Conservation (phyloP, 139 green algal genomes). For the Mychonastes homosphaera region DNA sequence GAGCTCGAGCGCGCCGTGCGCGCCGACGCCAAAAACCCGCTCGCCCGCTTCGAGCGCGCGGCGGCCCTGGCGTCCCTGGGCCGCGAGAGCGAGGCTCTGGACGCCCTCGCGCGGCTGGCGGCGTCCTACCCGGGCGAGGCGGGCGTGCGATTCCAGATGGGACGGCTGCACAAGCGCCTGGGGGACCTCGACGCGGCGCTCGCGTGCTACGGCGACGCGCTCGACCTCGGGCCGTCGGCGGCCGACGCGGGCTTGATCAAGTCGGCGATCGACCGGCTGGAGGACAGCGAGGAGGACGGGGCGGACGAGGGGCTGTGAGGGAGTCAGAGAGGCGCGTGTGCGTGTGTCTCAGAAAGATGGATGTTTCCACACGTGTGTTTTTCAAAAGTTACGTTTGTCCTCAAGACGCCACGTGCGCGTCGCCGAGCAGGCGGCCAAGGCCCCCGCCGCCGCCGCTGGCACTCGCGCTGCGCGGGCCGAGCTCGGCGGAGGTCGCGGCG, state of each 20-base stretch:
- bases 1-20: constrained; percentile 61
- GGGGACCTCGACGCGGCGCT: constrained; percentile 60
- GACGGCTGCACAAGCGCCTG: constrained; percentile 69
- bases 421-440: too few species aligned
- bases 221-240: constrained; percentile 74
- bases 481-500: too few species aligned
- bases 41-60: constrained; percentile 81
- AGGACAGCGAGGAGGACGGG: constrained; percentile 51
- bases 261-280: constrained; percentile 72
- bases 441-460: too few species aligned
- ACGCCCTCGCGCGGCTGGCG: constrained; percentile 57
- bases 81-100: constrained; percentile 49
- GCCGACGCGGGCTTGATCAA: constrained; percentile 80
- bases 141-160: constrained; percentile 81
- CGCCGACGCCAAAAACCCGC: constrained; percentile 74
- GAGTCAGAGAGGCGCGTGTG: too few species aligned
- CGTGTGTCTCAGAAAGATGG: too few species aligned
- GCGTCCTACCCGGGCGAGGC: constrained; percentile 51
- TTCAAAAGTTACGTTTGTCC: too few species aligned
- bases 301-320: constrained; percentile 57
- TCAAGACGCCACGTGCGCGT: too few species aligned
- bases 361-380: too few species aligned
- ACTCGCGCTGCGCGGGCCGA: too few species aligned
- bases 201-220: constrained; percentile 46
- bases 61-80: constrained; percentile 61